Percentiles rank a stretch among this genome's conserved stretches.
These are phyloP conservation scores for Biscogniauxia sp. DNA, from an alignment of 2,329 filamentous ascomycete genomes.

Conservation along the genomic window DNA sequence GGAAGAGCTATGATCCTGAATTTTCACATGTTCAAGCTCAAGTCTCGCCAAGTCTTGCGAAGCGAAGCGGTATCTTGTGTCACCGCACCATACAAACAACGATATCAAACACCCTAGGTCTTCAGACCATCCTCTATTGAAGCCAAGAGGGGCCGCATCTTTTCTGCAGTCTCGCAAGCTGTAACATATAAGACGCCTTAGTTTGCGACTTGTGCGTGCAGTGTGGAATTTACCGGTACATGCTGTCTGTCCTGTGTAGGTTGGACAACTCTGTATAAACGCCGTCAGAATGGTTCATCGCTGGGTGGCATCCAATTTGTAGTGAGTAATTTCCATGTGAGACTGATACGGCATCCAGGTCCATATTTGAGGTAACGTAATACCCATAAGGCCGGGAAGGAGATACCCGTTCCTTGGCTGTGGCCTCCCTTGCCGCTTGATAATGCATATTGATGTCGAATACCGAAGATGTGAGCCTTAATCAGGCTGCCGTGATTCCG, in stretches of 20 bases:
- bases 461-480: background rate
- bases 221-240: background rate
- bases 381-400: background rate
- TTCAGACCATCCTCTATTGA: background rate
- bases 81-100: background rate
- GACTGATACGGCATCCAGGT: background rate
- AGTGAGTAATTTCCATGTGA: background rate
- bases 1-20: background rate
- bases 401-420: background rate
- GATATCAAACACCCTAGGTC: background rate
- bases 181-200: background rate
- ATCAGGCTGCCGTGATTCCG: background rate
- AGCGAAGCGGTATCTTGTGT: background rate
- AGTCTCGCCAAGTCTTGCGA: background rate
- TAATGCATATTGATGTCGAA: background rate
- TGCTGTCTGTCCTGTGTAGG: background rate
- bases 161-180: background rate
- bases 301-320: background rate
- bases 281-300: background rate
- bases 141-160: background rate
- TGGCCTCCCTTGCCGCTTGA: background rate
- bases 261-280: background rate
- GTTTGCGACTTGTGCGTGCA: background rate
- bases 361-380: background rate
- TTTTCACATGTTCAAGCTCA: background rate